Percentiles rank a stretch among this genome's conserved stretches.
Conservation (phyloP, 2,329 filamentous ascomycete species). For the Botrytis cinerea region DNA sequence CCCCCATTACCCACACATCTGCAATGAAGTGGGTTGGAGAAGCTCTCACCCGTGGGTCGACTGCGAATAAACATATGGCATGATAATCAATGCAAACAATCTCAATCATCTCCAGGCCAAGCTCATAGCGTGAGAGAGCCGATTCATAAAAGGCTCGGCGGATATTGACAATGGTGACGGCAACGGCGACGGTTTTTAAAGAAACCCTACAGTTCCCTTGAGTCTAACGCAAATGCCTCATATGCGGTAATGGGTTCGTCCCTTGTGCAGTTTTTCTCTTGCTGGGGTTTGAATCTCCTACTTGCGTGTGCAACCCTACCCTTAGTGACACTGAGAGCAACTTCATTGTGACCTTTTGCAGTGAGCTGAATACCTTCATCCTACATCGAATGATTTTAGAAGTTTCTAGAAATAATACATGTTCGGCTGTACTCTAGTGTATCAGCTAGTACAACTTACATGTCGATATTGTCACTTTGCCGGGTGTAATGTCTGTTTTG, state of each 20-base stretch:
- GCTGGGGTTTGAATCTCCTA: neutral
- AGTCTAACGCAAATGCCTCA: neutral
- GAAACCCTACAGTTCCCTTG: neutral
- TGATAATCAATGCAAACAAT: slow-evolving; percentile 2
- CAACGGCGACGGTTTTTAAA: neutral
- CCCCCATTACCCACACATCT: neutral
- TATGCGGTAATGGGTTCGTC: neutral
- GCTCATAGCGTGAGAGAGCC: neutral
- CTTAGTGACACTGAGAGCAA: neutral
- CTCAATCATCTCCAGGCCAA: neutral
- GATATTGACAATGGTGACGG: neutral
- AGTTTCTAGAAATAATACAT: slow-evolving; percentile 13
- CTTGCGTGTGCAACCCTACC: neutral
- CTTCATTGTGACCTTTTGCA: slow-evolving; percentile 1
- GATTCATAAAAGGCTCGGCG: neutral
- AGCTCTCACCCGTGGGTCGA: too few relatives aligned
- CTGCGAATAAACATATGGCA: neutral
- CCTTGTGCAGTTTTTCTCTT: neutral
- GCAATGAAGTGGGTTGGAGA: neutral
- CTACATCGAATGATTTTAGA: slow-evolving; percentile 12
- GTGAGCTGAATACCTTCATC: neutral
- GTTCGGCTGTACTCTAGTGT: neutral
- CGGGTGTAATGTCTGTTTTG: neutral
- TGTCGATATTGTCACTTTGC: slow-evolving; percentile 8
- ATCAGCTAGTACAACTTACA: slow-evolving; percentile 6